Base-by-base conservation (phyloP, 2,329 filamentous ascomycete genomes). In the Arthrobotrys sphaeroides region DNA sequence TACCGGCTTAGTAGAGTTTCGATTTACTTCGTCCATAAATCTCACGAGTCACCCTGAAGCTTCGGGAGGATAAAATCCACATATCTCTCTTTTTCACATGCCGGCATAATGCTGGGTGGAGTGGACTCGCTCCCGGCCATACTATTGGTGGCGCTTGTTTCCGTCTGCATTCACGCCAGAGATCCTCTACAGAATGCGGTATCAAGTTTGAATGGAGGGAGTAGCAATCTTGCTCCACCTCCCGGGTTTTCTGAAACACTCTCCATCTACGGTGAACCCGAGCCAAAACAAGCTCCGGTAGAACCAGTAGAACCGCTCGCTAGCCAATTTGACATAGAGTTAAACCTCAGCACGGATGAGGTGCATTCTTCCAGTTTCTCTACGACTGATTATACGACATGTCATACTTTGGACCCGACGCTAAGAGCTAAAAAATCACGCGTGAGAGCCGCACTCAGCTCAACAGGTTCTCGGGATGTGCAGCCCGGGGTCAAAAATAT, bases 321-420 rank as follows among this genome's bases (percentile, higher is more conserved):
- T 31, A 9, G 61, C 16, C 61, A 53, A 18, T 73, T 73, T 31
- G 55, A 26, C 1, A 20, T 73, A 1, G 38, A 60, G 5, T 40
- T 67, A 5, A 18, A 66, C 33, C 59, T 60, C 13, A 45, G 20
- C 22, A 36, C 69, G 2, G 26, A 55, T 5, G 61, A 73, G 26
- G 61, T 61, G 69, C 51, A 61, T 5, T 28, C 36, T 12, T 66
- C 62, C 49, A 53, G 61, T n/a, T 43, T 73, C 31, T 66, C 61
- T 20, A 55, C 69, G 12, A 73, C 61, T 1, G 69, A 73, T 24
- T 73, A 53, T 18, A 40, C 18, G n/a, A 53, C 42, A 3, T 73
- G 69, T 12, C 45, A 67, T 38, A 60, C n/a, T 2, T 6, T 73
- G 5, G 61, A 73, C 53, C 69, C 60, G 5, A 5, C 22, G n/a